phyloP scores from a whole-genome alignment of 352 stramenopile species.

The Globisporangium alternatum region DNA sequence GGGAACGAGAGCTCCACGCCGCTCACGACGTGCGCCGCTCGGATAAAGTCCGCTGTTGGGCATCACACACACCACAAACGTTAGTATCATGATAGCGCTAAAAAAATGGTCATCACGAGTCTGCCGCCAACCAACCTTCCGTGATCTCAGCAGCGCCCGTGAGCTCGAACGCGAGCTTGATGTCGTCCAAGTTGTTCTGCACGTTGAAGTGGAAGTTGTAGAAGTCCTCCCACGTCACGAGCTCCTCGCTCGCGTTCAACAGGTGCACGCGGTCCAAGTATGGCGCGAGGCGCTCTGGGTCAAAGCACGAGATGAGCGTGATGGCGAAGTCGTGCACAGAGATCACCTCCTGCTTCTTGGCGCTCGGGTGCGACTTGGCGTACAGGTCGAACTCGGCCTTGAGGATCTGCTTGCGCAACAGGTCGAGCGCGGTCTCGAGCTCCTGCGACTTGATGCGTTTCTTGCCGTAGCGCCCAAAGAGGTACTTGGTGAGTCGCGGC shows the following conservation, averaged over 20 bases:
- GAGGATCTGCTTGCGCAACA: conserved; percentile 57
- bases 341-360: conserved; percentile 42
- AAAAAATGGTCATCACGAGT: background rate
- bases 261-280: conserved; percentile 59
- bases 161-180: conserved; percentile 73
- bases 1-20: conserved; percentile 63
- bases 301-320: conserved; percentile 70
- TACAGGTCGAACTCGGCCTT: conserved; percentile 74
- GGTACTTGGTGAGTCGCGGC: conserved; percentile 56
- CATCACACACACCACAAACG: background rate
- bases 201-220: conserved; percentile 74
- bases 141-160: conserved; percentile 61
- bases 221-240: conserved; percentile 72
- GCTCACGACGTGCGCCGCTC: conserved; percentile 55
- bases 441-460: conserved; percentile 60
- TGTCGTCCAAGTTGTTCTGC: conserved; percentile 64
- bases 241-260: conserved; percentile 57
- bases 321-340: conserved; percentile 79
- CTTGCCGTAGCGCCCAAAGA: conserved; percentile 56
- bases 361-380: conserved; percentile 35
- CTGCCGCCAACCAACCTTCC: conserved; percentile 30
- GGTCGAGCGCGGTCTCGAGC: conserved; percentile 44
- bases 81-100: background rate
- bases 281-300: conserved; percentile 55
- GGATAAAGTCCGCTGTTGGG: conserved; percentile 58